Evolutionary conservation across 2,329 filamentous ascomycete genomes (phyloP).

Genomic region (Fusarium protoensiforme): DNA sequence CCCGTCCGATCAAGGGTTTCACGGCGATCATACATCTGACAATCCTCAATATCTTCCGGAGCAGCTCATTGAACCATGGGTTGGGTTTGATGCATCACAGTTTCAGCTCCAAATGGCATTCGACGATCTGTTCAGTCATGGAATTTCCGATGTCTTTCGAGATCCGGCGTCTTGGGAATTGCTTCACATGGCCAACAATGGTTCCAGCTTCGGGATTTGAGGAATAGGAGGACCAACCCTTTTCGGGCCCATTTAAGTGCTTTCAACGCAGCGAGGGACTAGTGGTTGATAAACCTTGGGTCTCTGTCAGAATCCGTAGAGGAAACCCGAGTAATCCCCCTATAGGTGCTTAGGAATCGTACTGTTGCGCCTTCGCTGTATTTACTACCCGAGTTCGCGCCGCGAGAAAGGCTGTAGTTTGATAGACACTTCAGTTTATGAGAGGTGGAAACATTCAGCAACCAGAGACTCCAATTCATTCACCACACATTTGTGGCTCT

Average conservation of each 20-base stretch:
- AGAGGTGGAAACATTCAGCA: no score
- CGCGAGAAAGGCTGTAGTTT: no score
- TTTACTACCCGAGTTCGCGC: no score
- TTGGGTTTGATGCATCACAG: neutral
- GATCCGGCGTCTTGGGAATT: conserved; percentile 19
- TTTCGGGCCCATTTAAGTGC: neutral
- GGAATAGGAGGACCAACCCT: neutral
- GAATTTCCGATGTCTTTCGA: conserved; percentile 10
- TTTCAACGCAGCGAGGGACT: neutral
- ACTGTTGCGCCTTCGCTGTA: no score
- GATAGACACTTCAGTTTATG: no score
- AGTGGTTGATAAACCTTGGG: neutral
- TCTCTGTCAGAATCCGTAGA: neutral
- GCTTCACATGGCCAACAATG: neutral
- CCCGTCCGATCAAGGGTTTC: neutral
- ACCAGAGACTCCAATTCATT: no score
- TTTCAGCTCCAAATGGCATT: conserved; percentile 9
- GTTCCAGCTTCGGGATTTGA: neutral
- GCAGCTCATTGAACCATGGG: neutral
- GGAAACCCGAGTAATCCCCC: neutral
- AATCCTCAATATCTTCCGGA: neutral
- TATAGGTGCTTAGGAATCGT: no score
- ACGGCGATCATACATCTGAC: neutral
- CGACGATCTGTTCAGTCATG: conserved; percentile 14
- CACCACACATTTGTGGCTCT: no score